Evolutionary conservation across 805 yeast species (phyloP).

Genomic region (Starmerella apicola): DNA sequence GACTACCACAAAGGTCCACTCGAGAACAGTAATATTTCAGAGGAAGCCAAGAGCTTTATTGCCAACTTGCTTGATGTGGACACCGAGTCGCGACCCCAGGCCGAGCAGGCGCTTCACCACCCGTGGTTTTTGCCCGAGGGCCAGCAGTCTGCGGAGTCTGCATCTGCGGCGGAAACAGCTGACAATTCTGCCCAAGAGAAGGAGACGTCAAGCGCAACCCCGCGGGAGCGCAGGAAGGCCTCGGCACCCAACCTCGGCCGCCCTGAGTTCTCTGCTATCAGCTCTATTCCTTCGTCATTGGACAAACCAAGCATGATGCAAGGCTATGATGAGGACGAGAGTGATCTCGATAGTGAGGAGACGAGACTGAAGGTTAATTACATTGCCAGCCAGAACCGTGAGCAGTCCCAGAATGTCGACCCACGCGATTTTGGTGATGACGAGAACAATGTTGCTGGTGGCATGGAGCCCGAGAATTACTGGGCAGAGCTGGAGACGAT

Average conservation of each 20-base stretch:
- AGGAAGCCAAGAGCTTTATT: constrained; percentile 61
- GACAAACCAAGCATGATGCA: not conserved
- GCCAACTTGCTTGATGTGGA: constrained; percentile 60
- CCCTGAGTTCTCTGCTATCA: too few relatives aligned
- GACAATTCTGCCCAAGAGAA: constrained; percentile 1
- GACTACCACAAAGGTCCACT: constrained; percentile 56
- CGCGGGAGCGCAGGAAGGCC: too few relatives aligned
- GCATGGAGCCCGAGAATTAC: constrained; percentile 40
- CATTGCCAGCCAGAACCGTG: constrained; percentile 9
- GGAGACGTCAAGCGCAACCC: too few relatives aligned
- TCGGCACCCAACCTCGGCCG: not conserved
- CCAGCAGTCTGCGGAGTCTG: not conserved
- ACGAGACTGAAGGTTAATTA: constrained; percentile 11
- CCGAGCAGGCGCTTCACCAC: constrained; percentile 61
- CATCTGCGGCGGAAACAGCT: not conserved
- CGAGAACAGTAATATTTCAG: constrained; percentile 50
- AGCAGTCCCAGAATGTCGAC: constrained; percentile 13
- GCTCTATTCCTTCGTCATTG: not conserved
- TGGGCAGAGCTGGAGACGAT: constrained; percentile 50
- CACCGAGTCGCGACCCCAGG: constrained; percentile 60
- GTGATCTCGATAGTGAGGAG: constrained; percentile 17
- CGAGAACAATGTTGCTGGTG: constrained; percentile 6
- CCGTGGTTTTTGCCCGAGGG: constrained; percentile 51
- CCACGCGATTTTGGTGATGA: constrained; percentile 22
- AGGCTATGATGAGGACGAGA: constrained; percentile 6